These are phyloP conservation scores for Hyparrhenia diplandra DNA, from an alignment of 176 grass and related monocot species.

Conservation along the genomic window DNA sequence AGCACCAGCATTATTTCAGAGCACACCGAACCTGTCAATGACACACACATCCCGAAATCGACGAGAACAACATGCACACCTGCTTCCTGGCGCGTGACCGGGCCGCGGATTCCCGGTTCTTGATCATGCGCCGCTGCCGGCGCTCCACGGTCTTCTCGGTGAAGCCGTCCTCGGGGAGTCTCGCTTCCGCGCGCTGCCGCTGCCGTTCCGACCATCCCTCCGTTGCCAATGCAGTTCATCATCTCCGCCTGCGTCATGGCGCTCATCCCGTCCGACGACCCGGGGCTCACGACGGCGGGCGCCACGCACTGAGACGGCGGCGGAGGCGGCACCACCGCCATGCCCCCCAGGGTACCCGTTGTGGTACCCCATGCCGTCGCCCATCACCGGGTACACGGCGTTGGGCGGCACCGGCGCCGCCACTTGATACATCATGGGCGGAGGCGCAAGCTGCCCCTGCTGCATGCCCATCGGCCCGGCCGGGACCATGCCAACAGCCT, in stretches of 20 bases:
- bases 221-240: slow-evolving; percentile 28
- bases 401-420: slow-evolving; percentile 13
- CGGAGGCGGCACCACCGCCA: slow-evolving; percentile 30
- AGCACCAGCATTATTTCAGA: not conserved
- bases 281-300: slow-evolving; percentile 35
- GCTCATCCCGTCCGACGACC: slow-evolving; percentile 48
- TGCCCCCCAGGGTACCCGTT: slow-evolving; percentile 34
- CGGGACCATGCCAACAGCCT: slow-evolving; percentile 27
- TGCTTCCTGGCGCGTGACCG: slow-evolving; percentile 87
- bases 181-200: slow-evolving; percentile 20
- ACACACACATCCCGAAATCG: not conserved
- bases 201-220: slow-evolving; percentile 21
- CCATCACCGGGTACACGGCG: slow-evolving; percentile 33
- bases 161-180: slow-evolving; percentile 19
- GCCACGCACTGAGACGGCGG: slow-evolving; percentile 9
- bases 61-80: slow-evolving; percentile 18
- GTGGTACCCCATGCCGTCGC: slow-evolving; percentile 38
- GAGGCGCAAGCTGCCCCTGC: not conserved
- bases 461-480: slow-evolving; percentile 27
- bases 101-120: slow-evolving; percentile 86
- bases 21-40: not conserved
- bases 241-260: slow-evolving; percentile 52
- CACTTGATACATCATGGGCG: slow-evolving; percentile 31
- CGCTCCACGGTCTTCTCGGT: slow-evolving; percentile 74
- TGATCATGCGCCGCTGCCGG: slow-evolving; percentile 91